Conservation (phyloP, 345 rosid genomes). For the Psidium friedrichsthalianum region DNA sequence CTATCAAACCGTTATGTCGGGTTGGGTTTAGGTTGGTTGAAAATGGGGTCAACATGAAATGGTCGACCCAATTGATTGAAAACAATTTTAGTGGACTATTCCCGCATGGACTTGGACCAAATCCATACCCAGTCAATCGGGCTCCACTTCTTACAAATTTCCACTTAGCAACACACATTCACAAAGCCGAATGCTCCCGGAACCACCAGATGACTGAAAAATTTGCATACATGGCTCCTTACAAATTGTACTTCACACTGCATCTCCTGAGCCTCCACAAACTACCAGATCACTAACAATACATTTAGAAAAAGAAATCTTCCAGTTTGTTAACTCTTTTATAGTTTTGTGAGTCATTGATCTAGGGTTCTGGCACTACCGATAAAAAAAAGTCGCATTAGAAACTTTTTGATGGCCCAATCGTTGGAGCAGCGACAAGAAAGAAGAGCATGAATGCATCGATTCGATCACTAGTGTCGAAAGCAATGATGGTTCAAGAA, state of each 20-base stretch:
- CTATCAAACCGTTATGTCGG: neutral
- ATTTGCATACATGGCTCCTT: neutral
- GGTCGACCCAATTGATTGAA: too few species aligned
- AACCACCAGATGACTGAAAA: neutral
- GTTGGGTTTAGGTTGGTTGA: neutral
- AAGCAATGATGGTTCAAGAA: neutral
- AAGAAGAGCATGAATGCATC: neutral
- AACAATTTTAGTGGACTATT: neutral
- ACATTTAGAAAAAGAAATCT: too few species aligned
- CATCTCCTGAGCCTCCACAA: neutral
- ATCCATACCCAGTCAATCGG: neutral
- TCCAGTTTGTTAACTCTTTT: neutral
- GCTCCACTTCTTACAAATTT: neutral
- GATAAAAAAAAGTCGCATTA: neutral
- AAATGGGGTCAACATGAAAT: neutral
- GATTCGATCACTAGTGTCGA: neutral
- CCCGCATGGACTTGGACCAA: neutral
- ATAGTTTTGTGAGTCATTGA: neutral
- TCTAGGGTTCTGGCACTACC: neutral
- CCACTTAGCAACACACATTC: neutral
- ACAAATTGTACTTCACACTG: neutral
- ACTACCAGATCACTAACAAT: neutral
- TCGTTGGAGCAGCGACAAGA: neutral
- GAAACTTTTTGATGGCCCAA: neutral
- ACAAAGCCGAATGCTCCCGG: neutral